Conservation (phyloP, 345 rosid species). For the Clarkia xantiana region DNA sequence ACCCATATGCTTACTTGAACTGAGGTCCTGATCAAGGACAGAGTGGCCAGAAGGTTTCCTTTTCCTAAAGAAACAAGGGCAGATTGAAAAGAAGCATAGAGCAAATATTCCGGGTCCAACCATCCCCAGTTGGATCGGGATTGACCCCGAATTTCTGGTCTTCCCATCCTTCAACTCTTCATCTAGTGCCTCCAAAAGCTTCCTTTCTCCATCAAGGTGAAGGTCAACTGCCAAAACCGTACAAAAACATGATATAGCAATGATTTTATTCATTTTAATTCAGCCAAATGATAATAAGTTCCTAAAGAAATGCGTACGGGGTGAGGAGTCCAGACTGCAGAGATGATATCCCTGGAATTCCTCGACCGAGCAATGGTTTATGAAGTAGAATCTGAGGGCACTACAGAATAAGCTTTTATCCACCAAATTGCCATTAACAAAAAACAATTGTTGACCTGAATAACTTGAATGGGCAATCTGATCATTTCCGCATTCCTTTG, state of each 20-base stretch:
- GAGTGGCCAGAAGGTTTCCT: conserved; percentile 44
- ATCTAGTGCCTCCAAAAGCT: conserved; percentile 18
- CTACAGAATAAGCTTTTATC: conserved; percentile 36
- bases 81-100: conserved; percentile 32
- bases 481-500: conserved; percentile 38
- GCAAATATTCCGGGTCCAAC: conserved; percentile 35
- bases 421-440: conserved; percentile 42
- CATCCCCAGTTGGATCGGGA: conserved; percentile 20
- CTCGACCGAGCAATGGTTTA: conserved; percentile 28
- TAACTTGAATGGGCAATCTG: conserved; percentile 31
- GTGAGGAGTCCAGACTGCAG: conserved; percentile 21
- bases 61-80: conserved; percentile 48
- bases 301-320: conserved; percentile 17
- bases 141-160: conserved; percentile 1
- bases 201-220: conserved; percentile 25
- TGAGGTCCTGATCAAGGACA: conserved; percentile 40
- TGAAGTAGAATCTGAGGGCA: conserved; percentile 30
- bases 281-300: too few species aligned
- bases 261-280: not conserved
- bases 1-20: conserved; percentile 38
- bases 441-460: conserved; percentile 26
- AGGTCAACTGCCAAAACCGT: conserved; percentile 19
- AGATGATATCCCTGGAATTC: conserved; percentile 18
- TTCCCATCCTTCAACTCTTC: conserved; percentile 1
- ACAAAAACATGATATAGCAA: too few species aligned